Percentiles rank a stretch among this genome's conserved stretches.
Evolutionary conservation across 148 eudicot species (phyloP).

Genomic region (Vaccinium vitisidaea): DNA sequence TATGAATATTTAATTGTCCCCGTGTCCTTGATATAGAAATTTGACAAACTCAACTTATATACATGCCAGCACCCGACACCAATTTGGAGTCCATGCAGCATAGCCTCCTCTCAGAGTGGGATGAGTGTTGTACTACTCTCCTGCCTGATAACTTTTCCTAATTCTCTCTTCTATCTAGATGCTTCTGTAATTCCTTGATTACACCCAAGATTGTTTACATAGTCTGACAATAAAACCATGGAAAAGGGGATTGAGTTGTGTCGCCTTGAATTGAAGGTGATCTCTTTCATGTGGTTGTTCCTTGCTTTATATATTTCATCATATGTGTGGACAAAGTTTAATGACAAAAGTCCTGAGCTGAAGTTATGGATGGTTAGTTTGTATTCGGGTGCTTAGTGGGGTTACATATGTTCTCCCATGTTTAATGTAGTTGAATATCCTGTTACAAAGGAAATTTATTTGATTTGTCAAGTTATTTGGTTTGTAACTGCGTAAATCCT

Average conservation of each 20-base stretch:
- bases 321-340: neutral
- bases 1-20: neutral
- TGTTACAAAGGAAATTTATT: neutral
- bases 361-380: neutral
- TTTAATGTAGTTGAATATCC: neutral
- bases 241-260: neutral
- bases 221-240: neutral
- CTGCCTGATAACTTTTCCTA: neutral
- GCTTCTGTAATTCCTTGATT: too few relatives aligned
- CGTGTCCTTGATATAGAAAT: neutral
- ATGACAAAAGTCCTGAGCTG: neutral
- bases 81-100: neutral
- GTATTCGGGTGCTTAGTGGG: neutral
- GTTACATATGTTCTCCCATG: neutral
- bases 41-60: neutral
- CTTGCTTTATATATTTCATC: neutral
- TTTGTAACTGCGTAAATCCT: neutral
- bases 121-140: neutral
- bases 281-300: neutral
- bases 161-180: neutral
- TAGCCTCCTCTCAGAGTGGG: neutral
- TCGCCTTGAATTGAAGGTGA: neutral
- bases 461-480: neutral
- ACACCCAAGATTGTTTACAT: neutral
- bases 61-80: neutral